Conservation (phyloP, 2,329 filamentous ascomycete species). For the Sporothrix sp. region DNA sequence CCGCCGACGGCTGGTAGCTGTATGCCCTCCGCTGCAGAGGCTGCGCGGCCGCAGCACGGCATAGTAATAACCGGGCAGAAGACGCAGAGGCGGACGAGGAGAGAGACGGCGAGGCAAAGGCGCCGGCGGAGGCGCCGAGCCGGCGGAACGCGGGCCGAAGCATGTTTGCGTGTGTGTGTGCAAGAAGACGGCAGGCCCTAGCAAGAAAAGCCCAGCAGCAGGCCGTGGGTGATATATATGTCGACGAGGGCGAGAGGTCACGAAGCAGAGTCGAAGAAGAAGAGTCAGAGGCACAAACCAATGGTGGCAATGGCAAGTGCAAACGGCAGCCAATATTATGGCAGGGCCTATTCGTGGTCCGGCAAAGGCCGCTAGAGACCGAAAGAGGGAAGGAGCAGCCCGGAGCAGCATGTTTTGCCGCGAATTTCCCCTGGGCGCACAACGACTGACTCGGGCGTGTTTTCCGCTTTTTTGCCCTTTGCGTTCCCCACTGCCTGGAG, state of each 20-base stretch:
- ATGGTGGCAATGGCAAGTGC: neutral
- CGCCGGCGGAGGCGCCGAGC: slow-evolving; percentile 24
- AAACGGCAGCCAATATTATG: neutral
- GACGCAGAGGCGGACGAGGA: neutral
- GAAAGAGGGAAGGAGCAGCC: neutral
- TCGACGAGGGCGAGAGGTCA: neutral
- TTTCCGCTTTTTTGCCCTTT: neutral
- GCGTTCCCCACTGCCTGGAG: neutral
- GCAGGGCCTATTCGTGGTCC: no score
- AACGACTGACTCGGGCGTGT: no score
- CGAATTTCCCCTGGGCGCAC: slow-evolving; percentile 10
- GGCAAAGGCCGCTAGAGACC: slow-evolving; percentile 3
- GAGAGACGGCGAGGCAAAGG: slow-evolving; percentile 17
- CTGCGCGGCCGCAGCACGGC: slow-evolving; percentile 12
- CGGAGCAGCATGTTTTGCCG: slow-evolving; percentile 6
- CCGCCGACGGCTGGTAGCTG: slow-evolving; percentile 43
- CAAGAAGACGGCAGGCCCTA: neutral
- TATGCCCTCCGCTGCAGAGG: slow-evolving; percentile 31
- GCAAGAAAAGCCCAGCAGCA: neutral
- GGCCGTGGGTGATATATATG: no score
- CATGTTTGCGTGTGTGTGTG: slow-evolving; percentile 26
- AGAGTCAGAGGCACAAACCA: neutral
- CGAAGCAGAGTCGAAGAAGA: neutral
- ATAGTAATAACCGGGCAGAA: slow-evolving; percentile 13
- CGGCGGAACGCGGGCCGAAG: slow-evolving; percentile 36